Base-by-base conservation (phyloP, 1,284 basidiomycete genomes). In the Boletellus deceptivus region DNA sequence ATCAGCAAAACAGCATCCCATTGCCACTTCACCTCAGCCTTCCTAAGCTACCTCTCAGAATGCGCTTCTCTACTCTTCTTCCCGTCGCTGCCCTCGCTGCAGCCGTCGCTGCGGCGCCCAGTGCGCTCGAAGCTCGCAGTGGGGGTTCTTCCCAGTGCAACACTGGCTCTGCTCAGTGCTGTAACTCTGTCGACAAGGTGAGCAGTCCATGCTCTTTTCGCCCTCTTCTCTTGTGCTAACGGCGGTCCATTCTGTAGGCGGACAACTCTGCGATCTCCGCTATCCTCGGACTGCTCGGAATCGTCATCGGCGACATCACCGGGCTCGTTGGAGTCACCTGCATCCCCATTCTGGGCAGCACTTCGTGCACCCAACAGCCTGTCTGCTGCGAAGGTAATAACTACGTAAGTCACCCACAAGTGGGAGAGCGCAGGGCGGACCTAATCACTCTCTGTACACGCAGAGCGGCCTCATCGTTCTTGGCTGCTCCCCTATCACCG, bases 381-480 rank as follows among this genome's bases (percentile, higher is more conserved):
- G 49, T 59, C 34, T 61, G 56, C 25, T 61, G 57, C 43, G 29
- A 18, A 3, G 48, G 27, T 3, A 47, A 58, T 1, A 39, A 11
- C 20, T 48, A 24, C 3, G 57, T 59, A 34, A 43, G 54, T 41
- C 2, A 1, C 17, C 10, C 43, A 14, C 6, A 6, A 22, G 7
- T 6, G 14, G n/a, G 13, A 34, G 27, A 29, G 11, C 5, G 27
- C 8, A 3, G 9, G 18, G 13, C 16, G 2, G 29, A 8, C 2
- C 35, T 56, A 10, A 53, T 34, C 18, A 0, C 11, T 36, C 6
- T 24, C 18, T 7, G n/a, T 8, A 2, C n/a, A n/a, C 11, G 37
- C 13, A 59, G 51, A 43, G 44, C n/a, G 58, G 55, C 0, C 8
- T 55, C 38, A 29, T 63, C 43, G 45, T 45, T 22, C 6, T 59